phyloP scores from a whole-genome alignment of 176 grass and related monocot species.

The Cocos nucifera region DNA sequence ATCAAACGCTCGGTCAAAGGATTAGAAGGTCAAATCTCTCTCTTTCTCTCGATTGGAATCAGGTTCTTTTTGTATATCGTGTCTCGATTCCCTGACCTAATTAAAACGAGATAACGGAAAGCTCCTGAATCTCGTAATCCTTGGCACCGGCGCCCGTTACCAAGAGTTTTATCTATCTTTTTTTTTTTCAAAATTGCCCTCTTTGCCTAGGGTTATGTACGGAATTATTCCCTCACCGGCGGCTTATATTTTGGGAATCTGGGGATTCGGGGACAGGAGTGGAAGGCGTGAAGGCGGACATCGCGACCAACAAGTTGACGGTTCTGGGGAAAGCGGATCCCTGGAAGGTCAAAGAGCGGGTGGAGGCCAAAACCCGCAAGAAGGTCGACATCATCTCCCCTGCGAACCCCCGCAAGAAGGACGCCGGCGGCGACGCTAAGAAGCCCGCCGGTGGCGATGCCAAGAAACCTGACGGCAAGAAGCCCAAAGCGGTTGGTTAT shows the following conservation, averaged over 20 bases:
- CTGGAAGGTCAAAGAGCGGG: slow-evolving; percentile 42
- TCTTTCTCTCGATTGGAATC: too few species aligned
- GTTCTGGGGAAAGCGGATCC: slow-evolving; percentile 48
- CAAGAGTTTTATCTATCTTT: not conserved
- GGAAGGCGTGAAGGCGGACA: slow-evolving; percentile 30
- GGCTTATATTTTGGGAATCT: too few species aligned
- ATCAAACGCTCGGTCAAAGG: slow-evolving; percentile 44
- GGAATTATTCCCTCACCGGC: too few species aligned
- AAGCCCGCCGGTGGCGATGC: slow-evolving; percentile 17
- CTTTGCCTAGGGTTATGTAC: too few species aligned
- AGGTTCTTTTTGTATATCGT: too few species aligned
- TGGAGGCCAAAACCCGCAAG: slow-evolving; percentile 50
- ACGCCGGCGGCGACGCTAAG: slow-evolving; percentile 32
- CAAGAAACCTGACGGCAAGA: slow-evolving; percentile 18
- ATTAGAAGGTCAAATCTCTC: slow-evolving; percentile 22
- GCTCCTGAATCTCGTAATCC: too few species aligned
- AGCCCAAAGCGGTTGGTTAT: slow-evolving; percentile 46
- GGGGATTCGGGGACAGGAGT: slow-evolving; percentile 24
- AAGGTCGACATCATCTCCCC: slow-evolving; percentile 60
- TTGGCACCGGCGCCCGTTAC: too few species aligned
- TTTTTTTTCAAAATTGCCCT: too few species aligned
- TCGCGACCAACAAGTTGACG: slow-evolving; percentile 39
- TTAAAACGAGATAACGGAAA: too few species aligned
- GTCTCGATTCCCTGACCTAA: too few species aligned
- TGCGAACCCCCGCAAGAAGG: slow-evolving; percentile 30